Base-by-base conservation (phyloP, 177 flowering plant species). In the Vitis hybrid region DNA sequence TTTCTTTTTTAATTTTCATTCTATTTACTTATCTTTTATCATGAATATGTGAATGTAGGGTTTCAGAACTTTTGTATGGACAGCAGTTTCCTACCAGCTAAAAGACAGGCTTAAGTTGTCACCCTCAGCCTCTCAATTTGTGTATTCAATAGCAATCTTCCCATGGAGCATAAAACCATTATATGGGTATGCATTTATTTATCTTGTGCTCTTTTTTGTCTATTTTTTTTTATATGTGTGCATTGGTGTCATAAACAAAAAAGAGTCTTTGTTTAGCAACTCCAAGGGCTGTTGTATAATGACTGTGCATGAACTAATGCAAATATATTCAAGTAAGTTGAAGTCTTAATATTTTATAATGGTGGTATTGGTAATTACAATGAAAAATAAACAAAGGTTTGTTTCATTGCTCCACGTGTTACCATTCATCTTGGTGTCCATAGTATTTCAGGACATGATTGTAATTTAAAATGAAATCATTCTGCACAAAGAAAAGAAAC, bases 151-250 rank as follows among this genome's bases (percentile, higher is more conserved):
- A 52, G 86, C 88, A 63, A 85, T 89, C 70, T 89, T 89, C 64
- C 98, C 98, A 8, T 94, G 98, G 98, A 94, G 94, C 77, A 83
- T 94, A 70, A 94, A 94, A 74, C 97, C 98, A 50, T 61, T 92
- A 78, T 94, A 92, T 67, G 98, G 98, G 98, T 94, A 89, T 69
- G 72, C 0, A 32, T 65, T 51, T 52, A 23, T 26, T 65, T 55
- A 11, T 34, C 49, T 45, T 40, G 1, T 62, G 5, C 11, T 51
- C 50, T 9, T 21, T 65, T 7, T 66, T 26, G 7, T 69, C 21
- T 58, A 64, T 21, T 14, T 9, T 18, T 18, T 64, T 51, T 62
- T 67, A 10, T 26, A 49, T n/a, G 17, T 30, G 3, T 40, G 8
- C 56, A 54, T 54, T 14, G 12, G n/a, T 14, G 17, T 12, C 56